These are phyloP conservation scores for Erucastrum elatum DNA, from an alignment of 345 rosid genomes.

Conservation along the genomic window DNA sequence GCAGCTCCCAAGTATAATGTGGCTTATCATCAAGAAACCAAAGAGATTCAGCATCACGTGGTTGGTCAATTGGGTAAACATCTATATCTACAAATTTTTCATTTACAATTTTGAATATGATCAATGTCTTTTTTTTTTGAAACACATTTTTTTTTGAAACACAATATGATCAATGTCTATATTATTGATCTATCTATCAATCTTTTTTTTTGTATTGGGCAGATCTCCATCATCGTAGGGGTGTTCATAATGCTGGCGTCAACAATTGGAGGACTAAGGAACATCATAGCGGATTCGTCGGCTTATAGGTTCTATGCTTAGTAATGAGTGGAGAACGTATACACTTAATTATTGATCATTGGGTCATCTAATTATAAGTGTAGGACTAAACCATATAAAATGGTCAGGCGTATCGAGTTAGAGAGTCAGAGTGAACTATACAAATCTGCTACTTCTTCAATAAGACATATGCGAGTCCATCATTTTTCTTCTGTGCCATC, in stretches of 20 bases:
- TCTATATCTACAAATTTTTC: neutral
- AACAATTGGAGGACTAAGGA: slow-evolving; percentile 87
- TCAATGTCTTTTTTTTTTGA: neutral
- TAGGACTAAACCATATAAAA: slow-evolving; percentile 21
- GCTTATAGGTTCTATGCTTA: slow-evolving; percentile 80
- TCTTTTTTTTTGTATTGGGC: neutral
- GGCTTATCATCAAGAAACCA: slow-evolving; percentile 92
- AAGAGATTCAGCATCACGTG: slow-evolving; percentile 64
- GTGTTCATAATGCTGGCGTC: slow-evolving; percentile 87
- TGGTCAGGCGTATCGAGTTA: neutral
- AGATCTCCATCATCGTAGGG: slow-evolving; percentile 69
- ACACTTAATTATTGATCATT: slow-evolving; percentile 4
- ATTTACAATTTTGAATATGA: neutral
- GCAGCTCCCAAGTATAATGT: slow-evolving; percentile 90
- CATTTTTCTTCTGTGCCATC: neutral
- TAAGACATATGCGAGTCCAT: slow-evolving; percentile 7
- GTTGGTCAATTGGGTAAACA: slow-evolving; percentile 87
- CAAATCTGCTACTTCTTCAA: slow-evolving; percentile 10
- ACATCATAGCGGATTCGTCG: slow-evolving; percentile 75
- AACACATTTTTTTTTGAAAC: neutral
- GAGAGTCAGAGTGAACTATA: neutral
- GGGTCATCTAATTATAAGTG: slow-evolving; percentile 22
- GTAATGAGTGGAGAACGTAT: neutral
- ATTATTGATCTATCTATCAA: neutral
- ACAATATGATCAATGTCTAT: neutral